These are phyloP conservation scores for Castanospermum australe DNA, from an alignment of 306 rosid genomes.

Conservation along the genomic window DNA sequence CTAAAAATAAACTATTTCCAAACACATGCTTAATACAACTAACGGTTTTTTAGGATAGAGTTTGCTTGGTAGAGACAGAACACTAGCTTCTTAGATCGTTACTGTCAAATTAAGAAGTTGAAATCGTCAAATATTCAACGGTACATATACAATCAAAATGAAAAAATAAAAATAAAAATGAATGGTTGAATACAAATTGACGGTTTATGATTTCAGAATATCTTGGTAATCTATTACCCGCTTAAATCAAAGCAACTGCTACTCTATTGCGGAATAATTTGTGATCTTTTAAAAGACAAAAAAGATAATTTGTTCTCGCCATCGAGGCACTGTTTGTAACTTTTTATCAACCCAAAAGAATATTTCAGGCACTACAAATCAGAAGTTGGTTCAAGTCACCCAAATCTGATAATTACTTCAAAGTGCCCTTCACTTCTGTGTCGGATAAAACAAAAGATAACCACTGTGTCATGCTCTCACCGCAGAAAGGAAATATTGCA, in stretches of 20 bases:
- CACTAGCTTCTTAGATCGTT: not conserved
- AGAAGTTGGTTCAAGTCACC: not conserved
- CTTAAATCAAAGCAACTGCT: not conserved
- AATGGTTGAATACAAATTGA: not conserved
- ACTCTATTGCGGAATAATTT: not conserved
- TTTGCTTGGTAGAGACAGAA: too few species aligned
- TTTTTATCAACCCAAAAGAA: slow-evolving; percentile 7
- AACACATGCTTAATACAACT: too few species aligned
- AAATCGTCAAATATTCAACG: not conserved
- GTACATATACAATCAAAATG: not conserved
- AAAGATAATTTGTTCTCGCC: not conserved
- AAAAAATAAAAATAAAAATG: too few species aligned
- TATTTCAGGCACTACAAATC: not conserved
- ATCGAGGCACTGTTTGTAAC: not conserved
- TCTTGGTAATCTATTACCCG: not conserved
- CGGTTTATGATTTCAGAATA: not conserved
- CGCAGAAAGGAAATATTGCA: slow-evolving; percentile 14
- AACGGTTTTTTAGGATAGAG: too few species aligned
- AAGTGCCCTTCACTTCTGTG: not conserved
- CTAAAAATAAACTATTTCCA: too few species aligned
- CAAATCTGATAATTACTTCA: slow-evolving; percentile 5
- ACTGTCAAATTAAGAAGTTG: not conserved
- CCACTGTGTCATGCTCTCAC: not conserved
- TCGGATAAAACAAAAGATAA: not conserved
- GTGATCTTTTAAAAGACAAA: not conserved